phyloP scores from a whole-genome alignment of 164 flowering plant species.

The Echeveria elegans region DNA sequence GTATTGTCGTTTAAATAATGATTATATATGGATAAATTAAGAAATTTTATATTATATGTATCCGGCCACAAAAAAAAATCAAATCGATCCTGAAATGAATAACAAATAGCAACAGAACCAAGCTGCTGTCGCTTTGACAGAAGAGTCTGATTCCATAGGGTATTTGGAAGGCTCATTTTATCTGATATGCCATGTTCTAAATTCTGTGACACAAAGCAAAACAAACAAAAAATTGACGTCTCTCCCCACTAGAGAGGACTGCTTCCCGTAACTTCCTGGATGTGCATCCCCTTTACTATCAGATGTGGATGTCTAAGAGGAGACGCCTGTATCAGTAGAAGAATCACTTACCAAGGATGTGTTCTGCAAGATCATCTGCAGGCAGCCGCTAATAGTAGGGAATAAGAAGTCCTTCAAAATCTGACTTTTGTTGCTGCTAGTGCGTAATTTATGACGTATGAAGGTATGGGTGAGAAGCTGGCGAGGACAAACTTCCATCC shows the following conservation, averaged over 20 bases:
- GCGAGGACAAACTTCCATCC: conserved; percentile 99
- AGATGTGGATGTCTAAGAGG: not conserved
- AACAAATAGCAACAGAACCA: no score
- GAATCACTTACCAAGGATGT: conserved; percentile 39
- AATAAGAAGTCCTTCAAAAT: conserved; percentile 71
- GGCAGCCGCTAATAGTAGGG: conserved; percentile 80
- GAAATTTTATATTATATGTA: no score
- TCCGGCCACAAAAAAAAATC: no score
- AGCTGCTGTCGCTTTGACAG: no score
- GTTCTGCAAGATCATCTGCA: conserved; percentile 93
- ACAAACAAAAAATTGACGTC: not conserved
- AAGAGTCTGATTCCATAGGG: no score
- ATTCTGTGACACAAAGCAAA: not conserved
- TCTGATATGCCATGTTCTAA: not conserved
- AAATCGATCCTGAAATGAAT: no score
- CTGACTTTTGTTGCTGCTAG: conserved; percentile 84
- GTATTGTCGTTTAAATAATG: no score
- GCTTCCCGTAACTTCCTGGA: not conserved
- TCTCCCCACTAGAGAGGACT: not conserved
- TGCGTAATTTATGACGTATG: conserved; percentile 86
- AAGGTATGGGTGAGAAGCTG: conserved; percentile 92
- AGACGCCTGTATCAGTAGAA: conserved; percentile 8
- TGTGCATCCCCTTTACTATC: not conserved
- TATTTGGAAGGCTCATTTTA: no score
- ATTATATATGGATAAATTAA: no score